Conservation (phyloP, 345 rosid genomes). For the Noccaea caerulescens region DNA sequence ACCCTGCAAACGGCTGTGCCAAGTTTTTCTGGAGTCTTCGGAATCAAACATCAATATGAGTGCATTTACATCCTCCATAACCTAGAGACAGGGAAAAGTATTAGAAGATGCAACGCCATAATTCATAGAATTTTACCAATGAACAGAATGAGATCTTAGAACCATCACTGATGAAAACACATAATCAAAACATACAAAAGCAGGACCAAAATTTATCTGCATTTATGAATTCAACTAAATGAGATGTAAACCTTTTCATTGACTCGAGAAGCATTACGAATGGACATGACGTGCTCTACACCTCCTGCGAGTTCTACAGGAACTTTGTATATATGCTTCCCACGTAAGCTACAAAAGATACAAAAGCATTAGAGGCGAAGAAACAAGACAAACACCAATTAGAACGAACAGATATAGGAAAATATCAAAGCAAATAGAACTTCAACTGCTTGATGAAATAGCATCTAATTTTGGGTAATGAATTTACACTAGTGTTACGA, state of each 20-base stretch:
- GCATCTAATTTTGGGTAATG: constrained; percentile 9
- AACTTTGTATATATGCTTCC: constrained; percentile 77
- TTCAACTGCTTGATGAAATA: constrained; percentile 21
- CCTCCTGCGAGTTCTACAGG: constrained; percentile 73
- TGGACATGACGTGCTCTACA: constrained; percentile 72
- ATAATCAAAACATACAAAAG: constrained; percentile 29
- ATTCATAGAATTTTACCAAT: constrained; percentile 17
- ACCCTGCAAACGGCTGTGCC: constrained; percentile 89
- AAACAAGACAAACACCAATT: constrained; percentile 28
- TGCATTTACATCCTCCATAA: constrained; percentile 83
- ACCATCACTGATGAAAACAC: constrained; percentile 15
- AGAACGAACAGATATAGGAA: constrained; percentile 17
- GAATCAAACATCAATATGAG: constrained; percentile 70
- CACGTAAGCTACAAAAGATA: constrained; percentile 62
- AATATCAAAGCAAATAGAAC: constrained; percentile 26
- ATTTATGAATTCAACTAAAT: constrained; percentile 28
- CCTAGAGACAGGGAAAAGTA: constrained; percentile 47
- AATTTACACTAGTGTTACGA: constrained; percentile 2
- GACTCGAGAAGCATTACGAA: constrained; percentile 66
- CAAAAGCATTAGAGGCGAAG: constrained; percentile 29
- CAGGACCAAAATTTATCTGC: constrained; percentile 24
- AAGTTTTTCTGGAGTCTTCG: constrained; percentile 67
- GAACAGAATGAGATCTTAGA: constrained; percentile 8
- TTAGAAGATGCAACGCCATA: constrained; percentile 17
- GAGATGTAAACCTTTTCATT: constrained; percentile 56